Conservation (phyloP, 345 rosid genomes). For the Mangifera indica region DNA sequence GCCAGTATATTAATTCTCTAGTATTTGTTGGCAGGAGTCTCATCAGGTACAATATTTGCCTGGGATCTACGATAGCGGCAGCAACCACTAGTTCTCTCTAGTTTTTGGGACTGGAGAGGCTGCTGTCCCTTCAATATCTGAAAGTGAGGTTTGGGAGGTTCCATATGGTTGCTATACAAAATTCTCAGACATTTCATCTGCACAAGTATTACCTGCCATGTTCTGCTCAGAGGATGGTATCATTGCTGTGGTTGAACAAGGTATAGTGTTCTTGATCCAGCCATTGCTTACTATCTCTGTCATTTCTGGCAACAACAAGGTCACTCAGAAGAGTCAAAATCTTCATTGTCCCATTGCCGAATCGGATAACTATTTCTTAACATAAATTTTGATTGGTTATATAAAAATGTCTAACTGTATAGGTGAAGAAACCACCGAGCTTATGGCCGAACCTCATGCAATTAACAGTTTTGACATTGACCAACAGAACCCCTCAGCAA, state of each 20-base stretch:
- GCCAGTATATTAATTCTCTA: no score
- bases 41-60: no score
- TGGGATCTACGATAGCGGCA: no score
- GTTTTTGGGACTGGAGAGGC: no score
- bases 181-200: constrained; percentile 52
- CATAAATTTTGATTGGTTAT: background rate
- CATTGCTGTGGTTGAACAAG: constrained; percentile 76
- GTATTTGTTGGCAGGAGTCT: no score
- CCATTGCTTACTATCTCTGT: background rate
- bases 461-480: constrained; percentile 28
- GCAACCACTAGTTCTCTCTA: no score
- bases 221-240: constrained; percentile 94
- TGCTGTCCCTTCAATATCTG: no score
- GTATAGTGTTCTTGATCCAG: constrained; percentile 30
- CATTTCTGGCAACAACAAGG: background rate
- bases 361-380: no score
- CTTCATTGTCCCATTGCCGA: no score
- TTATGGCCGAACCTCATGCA: constrained; percentile 85
- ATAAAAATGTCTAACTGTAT: constrained; percentile 7
- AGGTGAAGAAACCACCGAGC: constrained; percentile 77
- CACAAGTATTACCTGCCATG: constrained; percentile 78
- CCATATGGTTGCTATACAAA: constrained; percentile 61
- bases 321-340: no score
- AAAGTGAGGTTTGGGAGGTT: constrained; percentile 96
- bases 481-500: no score